Conservation (phyloP, 192 early-diverging fungal species). For the Coemansia furcata region DNA sequence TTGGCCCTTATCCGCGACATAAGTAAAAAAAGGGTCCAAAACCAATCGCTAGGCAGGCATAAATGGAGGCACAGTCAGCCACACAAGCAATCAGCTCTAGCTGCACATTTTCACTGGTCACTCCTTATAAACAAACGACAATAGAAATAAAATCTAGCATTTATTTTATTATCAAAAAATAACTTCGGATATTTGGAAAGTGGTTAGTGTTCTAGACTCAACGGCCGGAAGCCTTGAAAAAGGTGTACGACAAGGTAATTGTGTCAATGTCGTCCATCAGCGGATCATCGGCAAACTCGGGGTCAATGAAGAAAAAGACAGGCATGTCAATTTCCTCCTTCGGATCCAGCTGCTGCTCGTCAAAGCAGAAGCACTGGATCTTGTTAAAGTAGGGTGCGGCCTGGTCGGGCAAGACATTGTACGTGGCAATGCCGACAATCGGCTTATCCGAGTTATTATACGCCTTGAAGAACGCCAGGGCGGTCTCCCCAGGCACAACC, state of each 20-base stretch:
- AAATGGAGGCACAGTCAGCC: background rate
- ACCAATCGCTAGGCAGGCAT: background rate
- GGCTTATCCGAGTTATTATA: conserved; percentile 81
- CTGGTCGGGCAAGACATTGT: conserved; percentile 90
- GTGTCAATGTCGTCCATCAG: conserved; percentile 92
- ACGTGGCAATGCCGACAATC: conserved; percentile 94
- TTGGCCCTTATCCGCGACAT: conserved; percentile 1
- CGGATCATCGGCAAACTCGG: conserved; percentile 92
- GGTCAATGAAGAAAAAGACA: conserved; percentile 98
- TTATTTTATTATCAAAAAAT: background rate
- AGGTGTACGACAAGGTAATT: conserved; percentile 91
- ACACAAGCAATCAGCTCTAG: background rate
- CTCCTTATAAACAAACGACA: background rate
- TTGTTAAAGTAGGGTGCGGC: conserved; percentile 98
- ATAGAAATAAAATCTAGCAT: background rate
- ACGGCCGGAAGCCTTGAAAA: conserved; percentile 71
- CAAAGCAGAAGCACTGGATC: conserved; percentile 99
- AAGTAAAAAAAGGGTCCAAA: background rate
- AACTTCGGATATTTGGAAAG: background rate
- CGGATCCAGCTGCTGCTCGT: conserved; percentile 88
- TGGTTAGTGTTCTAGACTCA: background rate
- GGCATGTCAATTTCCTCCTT: conserved; percentile 94
- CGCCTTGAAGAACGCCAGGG: conserved; percentile 94
- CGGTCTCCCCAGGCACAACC: conserved; percentile 95
- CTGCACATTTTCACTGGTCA: background rate